Conservation (phyloP, 1,284 basidiomycete species). For the Pisolithus thermaeus region DNA sequence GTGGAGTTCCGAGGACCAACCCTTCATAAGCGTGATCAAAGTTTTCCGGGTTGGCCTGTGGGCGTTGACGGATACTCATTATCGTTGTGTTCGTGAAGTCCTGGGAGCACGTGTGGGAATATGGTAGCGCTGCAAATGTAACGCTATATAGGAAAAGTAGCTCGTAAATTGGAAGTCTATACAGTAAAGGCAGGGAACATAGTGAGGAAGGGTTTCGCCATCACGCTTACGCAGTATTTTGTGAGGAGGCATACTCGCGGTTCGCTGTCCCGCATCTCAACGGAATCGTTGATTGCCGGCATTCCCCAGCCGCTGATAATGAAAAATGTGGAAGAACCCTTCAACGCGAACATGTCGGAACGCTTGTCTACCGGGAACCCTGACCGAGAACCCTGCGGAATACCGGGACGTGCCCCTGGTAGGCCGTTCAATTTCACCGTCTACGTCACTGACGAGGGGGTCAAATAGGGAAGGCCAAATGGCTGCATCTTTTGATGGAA, state of each 20-base stretch:
- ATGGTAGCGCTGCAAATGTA: too few relatives aligned
- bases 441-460: slow-evolving; percentile 1
- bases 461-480: slow-evolving; percentile 35
- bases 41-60: not conserved
- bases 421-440: not conserved
- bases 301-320: slow-evolving; percentile 50
- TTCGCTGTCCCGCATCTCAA: slow-evolving; percentile 43
- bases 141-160: too few relatives aligned
- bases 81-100: not conserved
- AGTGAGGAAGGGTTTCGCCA: too few relatives aligned
- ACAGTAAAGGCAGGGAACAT: not conserved
- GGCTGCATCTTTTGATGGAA: slow-evolving; percentile 27
- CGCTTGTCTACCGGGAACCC: slow-evolving; percentile 20
- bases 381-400: slow-evolving; percentile 35
- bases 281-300: slow-evolving; percentile 41
- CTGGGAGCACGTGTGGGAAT: slow-evolving; percentile 51
- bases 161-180: slow-evolving; percentile 58
- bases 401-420: slow-evolving; percentile 4
- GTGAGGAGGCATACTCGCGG: slow-evolving; percentile 30
- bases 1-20: slow-evolving; percentile 52
- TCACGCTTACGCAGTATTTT: not conserved
- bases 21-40: slow-evolving; percentile 56
- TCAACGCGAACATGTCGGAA: slow-evolving; percentile 31
- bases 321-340: slow-evolving; percentile 43
- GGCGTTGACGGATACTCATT: not conserved